Percentiles rank a stretch among this genome's conserved stretches.
These are phyloP conservation scores for Blastomyces emzantsi DNA, from an alignment of 2,329 filamentous ascomycete species.

Conservation along the genomic window DNA sequence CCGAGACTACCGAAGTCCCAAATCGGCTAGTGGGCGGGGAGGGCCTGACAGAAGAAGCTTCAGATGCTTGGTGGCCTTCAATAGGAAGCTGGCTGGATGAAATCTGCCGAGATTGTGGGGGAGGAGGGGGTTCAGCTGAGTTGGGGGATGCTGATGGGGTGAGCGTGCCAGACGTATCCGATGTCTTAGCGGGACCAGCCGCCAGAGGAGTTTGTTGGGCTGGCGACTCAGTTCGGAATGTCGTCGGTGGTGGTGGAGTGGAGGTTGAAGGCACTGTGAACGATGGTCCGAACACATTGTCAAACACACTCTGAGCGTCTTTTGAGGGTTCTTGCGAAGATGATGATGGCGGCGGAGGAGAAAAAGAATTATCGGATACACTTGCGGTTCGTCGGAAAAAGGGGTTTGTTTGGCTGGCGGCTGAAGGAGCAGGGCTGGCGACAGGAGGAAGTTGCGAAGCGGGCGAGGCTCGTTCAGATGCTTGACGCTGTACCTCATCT, in stretches of 20 bases:
- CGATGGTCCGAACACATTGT: constrained; percentile 74
- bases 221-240: constrained; percentile 50
- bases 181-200: constrained; percentile 36
- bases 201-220: constrained; percentile 25
- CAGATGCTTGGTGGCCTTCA: constrained; percentile 46
- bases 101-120: constrained; percentile 66
- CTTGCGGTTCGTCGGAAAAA: constrained; percentile 68
- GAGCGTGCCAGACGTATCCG: constrained; percentile 41
- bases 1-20: constrained; percentile 43
- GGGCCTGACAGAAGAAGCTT: constrained; percentile 68
- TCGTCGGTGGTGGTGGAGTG: constrained; percentile 46
- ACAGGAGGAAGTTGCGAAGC: constrained; percentile 35
- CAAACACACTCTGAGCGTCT: constrained; percentile 61
- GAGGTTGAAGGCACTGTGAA: constrained; percentile 42
- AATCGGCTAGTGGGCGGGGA: constrained; percentile 62
- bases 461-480: background rate
- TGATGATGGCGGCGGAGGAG: constrained; percentile 43
- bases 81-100: constrained; percentile 69
- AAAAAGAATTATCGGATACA: constrained; percentile 42
- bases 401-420: constrained; percentile 71
- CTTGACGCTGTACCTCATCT: constrained; percentile 47
- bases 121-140: constrained; percentile 43
- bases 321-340: constrained; percentile 25
- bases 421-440: constrained; percentile 56
- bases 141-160: constrained; percentile 58